phyloP scores from a whole-genome alignment of 2,329 filamentous ascomycete species.

The Parascedosporium putredinis region DNA sequence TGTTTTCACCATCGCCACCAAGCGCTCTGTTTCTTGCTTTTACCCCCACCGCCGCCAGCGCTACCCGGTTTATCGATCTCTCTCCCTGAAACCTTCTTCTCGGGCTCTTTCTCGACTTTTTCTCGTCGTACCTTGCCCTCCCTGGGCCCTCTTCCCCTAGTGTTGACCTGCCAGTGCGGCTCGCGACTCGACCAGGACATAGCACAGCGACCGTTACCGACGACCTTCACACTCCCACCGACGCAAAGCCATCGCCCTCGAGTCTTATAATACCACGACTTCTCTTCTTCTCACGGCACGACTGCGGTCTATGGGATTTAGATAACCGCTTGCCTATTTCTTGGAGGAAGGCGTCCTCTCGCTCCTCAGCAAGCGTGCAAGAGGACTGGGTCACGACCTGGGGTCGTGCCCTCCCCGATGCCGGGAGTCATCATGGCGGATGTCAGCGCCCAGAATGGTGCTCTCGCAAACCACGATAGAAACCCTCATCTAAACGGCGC shows the following conservation, averaged over 20 bases:
- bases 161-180: no score
- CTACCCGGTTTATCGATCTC: no score
- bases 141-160: no score
- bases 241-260: not conserved
- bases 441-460: conserved; percentile 40
- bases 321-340: not conserved
- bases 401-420: conserved; percentile 25
- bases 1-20: no score
- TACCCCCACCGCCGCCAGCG: no score
- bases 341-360: not conserved
- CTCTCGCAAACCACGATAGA: conserved; percentile 46
- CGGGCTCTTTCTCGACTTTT: no score
- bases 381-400: not conserved
- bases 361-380: not conserved
- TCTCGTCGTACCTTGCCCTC: no score
- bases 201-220: no score
- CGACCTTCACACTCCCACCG: not conserved
- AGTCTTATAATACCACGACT: not conserved
- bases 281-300: not conserved
- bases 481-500: conserved; percentile 30
- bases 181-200: not conserved
- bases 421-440: conserved; percentile 46
- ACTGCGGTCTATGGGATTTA: not conserved
- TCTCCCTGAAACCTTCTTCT: no score
- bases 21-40: no score